Evolutionary conservation across 306 rosid species (phyloP), one percentile per base, ranked within the genome.

Genomic region (Quercus aquifolioides): DNA sequence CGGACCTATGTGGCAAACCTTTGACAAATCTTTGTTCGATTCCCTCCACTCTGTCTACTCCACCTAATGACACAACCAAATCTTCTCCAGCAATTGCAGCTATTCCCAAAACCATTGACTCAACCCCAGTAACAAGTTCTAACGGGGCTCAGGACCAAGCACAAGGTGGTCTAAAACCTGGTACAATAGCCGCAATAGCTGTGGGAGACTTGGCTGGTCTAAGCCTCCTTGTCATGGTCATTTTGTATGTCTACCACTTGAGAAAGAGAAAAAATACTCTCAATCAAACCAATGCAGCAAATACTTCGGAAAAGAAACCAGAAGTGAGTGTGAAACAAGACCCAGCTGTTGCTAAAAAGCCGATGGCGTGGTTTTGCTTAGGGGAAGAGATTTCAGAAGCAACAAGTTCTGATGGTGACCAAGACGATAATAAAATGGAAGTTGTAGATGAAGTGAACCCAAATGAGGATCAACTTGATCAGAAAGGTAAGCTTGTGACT

Each of bases 81-180:
- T 85, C 97, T 71, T 86, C 97, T 65, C 97, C 98, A 7, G 99
- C 98, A 1, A 91, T 95, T 71, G 99, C 98, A 35, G 98, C 88
- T 73, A 91, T 95, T n/a, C 99, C 99, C 43, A 89, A 76, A 89
- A 89, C 89, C 55, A 84, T 89, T 4, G 91, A 80, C 78, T 52
- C 91, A 56, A 67, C 15, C 64, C 89, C 93, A 9, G 70, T 71
- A 38, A 60, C 94, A 49, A 74, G 74, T 83, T 2, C 88, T 41
- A 71, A 41, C 13, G 80, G 71, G 21, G 62, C 87, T 30, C 92
- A 76, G 70, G 79, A 11, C 57, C 84, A 74, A 15, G 57, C 88
- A 3, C 84, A 80, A 8, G 75, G 74, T 60, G 86, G 90, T 59
- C 74, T 95, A 31, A 92, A 90, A 88, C 96, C 99, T 4, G 76